Evolutionary conservation across 441 rosid species (phyloP).

Genomic region (Gossypium laxum): DNA sequence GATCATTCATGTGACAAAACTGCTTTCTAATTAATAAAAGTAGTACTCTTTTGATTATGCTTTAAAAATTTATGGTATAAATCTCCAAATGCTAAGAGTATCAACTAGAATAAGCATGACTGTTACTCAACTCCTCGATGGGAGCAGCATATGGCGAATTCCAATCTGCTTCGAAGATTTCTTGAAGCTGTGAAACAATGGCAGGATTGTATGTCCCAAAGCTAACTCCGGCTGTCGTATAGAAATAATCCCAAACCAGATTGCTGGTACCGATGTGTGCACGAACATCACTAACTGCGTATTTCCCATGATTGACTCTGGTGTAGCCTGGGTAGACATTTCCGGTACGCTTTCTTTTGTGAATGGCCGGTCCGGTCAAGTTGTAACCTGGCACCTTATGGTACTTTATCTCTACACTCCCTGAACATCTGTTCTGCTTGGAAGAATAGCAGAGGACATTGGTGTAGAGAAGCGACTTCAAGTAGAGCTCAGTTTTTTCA

Average conservation of each 20-base stretch:
- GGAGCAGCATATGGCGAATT: constrained; percentile 65
- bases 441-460: constrained; percentile 67
- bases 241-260: constrained; percentile 86
- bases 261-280: constrained; percentile 76
- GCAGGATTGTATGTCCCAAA: constrained; percentile 56
- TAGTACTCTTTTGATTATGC: background rate
- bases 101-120: constrained; percentile 24
- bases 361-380: constrained; percentile 56
- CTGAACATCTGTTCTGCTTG: constrained; percentile 47
- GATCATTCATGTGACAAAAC: background rate
- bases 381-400: constrained; percentile 69
- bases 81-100: background rate
- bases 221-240: constrained; percentile 69
- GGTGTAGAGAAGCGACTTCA: constrained; percentile 57
- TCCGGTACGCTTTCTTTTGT: constrained; percentile 42
- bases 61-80: background rate
- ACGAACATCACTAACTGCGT: constrained; percentile 55
- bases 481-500: constrained; percentile 47
- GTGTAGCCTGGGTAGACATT: constrained; percentile 54
- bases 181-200: constrained; percentile 61
- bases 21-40: background rate
- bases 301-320: constrained; percentile 74
- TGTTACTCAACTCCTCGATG: constrained; percentile 28
- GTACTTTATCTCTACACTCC: constrained; percentile 66
- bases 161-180: constrained; percentile 80